These are phyloP conservation scores for Xylaria castorea DNA, from an alignment of 495 filamentous ascomycete species.

Conservation along the genomic window DNA sequence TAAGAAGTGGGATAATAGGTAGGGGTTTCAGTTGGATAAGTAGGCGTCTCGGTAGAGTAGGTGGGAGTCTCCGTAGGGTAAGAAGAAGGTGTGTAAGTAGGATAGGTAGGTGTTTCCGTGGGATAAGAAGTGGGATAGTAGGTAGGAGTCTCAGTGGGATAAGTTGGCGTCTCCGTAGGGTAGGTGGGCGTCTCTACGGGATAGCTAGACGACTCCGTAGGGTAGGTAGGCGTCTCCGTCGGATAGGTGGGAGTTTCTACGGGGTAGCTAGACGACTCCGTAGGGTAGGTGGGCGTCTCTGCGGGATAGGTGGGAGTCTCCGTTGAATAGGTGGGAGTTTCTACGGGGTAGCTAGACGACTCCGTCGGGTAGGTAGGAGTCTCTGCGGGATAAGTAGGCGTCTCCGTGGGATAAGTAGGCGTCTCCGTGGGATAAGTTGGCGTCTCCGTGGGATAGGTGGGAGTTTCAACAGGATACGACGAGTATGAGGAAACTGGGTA, in stretches of 20 bases:
- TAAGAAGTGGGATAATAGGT: constrained; percentile 25
- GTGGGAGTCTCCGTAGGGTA: constrained; percentile 17
- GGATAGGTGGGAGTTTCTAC: too few species aligned
- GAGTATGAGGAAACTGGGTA: constrained; percentile 29
- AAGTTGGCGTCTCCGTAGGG: not conserved
- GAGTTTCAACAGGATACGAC: constrained; percentile 23
- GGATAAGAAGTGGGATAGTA: too few species aligned
- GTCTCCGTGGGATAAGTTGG: not conserved
- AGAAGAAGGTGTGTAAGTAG: constrained; percentile 7
- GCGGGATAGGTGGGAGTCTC: constrained; percentile 9
- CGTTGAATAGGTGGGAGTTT: constrained; percentile 11
- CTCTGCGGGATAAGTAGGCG: constrained; percentile 22
- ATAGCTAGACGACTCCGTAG: not conserved
- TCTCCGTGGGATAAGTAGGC: constrained; percentile 22
- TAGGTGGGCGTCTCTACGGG: constrained; percentile 10
- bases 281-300: constrained; percentile 10
- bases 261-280: too few species aligned
- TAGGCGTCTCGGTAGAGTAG: constrained; percentile 29
- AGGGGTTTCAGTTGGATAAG: constrained; percentile 19
- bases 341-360: not conserved
- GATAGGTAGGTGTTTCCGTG: constrained; percentile 9
- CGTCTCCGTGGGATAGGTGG: constrained; percentile 20
- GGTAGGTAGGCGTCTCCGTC: constrained; percentile 7
- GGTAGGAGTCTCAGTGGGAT: constrained; percentile 3
- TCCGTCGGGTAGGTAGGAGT: not conserved